Evolutionary conservation across 2,329 filamentous ascomycete species (phyloP).

Genomic region (Hortaea sp.): DNA sequence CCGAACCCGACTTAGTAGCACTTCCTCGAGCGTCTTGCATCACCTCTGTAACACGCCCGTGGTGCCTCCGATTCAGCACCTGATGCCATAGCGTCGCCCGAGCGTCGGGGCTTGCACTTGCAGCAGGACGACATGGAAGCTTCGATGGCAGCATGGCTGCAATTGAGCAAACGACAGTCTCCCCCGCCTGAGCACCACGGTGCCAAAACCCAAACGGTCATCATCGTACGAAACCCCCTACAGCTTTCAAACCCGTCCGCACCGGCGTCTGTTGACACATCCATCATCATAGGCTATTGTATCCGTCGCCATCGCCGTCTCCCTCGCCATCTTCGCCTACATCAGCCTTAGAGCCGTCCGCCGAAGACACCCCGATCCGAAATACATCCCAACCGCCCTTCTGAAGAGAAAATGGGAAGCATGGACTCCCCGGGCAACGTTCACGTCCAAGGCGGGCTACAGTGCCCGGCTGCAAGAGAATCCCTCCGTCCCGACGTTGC

Average conservation of each 20-base stretch:
- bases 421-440: constrained; percentile 19
- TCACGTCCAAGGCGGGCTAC: constrained; percentile 19
- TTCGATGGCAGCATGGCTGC: neutral
- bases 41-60: no score
- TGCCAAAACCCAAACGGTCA: neutral
- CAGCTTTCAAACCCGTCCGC: neutral
- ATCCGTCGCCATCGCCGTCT: constrained; percentile 7
- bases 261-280: neutral
- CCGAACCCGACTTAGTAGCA: no score
- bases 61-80: no score
- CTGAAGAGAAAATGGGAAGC: constrained; percentile 24
- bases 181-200: neutral
- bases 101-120: no score
- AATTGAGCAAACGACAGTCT: neutral
- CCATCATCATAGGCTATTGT: constrained; percentile 6
- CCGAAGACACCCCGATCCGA: constrained; percentile 16
- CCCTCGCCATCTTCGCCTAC: constrained; percentile 7
- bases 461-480: constrained; percentile 20
- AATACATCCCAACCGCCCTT: constrained; percentile 21
- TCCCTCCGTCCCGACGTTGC: constrained; percentile 14
- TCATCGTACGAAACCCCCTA: neutral
- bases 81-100: no score
- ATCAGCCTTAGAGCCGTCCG: constrained; percentile 13
- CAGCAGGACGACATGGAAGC: neutral
- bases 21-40: no score